Percentiles rank a stretch among this genome's conserved stretches.
phyloP scores from a whole-genome alignment of 495 filamentous ascomycete species.

The Penicillium antarcticum region DNA sequence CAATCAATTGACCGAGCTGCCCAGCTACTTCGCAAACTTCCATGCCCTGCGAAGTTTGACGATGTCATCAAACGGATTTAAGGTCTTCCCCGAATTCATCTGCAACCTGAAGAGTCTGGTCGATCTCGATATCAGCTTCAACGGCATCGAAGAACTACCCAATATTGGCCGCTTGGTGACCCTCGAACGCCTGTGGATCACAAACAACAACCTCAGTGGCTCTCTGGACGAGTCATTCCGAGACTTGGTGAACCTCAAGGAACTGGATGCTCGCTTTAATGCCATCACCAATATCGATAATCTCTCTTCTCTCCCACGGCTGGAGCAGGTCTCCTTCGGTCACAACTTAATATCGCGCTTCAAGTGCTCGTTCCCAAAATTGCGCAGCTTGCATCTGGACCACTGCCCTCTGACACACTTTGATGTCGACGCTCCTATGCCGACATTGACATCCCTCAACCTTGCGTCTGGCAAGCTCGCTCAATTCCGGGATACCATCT shows the following conservation, averaged over 20 bases:
- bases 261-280: constrained; percentile 94
- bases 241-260: constrained; percentile 72
- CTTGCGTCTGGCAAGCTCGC: constrained; percentile 84
- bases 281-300: constrained; percentile 80
- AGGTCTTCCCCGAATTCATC: constrained; percentile 78
- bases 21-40: constrained; percentile 77
- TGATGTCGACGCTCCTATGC: constrained; percentile 70
- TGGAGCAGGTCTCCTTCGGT: constrained; percentile 82
- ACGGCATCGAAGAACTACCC: constrained; percentile 73
- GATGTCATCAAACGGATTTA: constrained; percentile 87
- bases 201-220: constrained; percentile 84
- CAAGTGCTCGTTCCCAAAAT: constrained; percentile 75
- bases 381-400: constrained; percentile 81
- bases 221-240: constrained; percentile 67
- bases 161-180: constrained; percentile 72
- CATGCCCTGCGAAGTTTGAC: constrained; percentile 75
- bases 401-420: constrained; percentile 93
- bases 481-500: constrained; percentile 77
- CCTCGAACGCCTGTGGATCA: constrained; percentile 88
- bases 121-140: constrained; percentile 97
- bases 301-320: constrained; percentile 72
- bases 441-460: constrained; percentile 79
- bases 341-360: constrained; percentile 91
- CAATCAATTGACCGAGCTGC: constrained; percentile 76
- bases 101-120: constrained; percentile 78